A percentile compares a stretch with the other conserved stretches of the same genome.
Conservation (phyloP, 1,284 basidiomycete genomes). For the Tausonia pullulans region DNA sequence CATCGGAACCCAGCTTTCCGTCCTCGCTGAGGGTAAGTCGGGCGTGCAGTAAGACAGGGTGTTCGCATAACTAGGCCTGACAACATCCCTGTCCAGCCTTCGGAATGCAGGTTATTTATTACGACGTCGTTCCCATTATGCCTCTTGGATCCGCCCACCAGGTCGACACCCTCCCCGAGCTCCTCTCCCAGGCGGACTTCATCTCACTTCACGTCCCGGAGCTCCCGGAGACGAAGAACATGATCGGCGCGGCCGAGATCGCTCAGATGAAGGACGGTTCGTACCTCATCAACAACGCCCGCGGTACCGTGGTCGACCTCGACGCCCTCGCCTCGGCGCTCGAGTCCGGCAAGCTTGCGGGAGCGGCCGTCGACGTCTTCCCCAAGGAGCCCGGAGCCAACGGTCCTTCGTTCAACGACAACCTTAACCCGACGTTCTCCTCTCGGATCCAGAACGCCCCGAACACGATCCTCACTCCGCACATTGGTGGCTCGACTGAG, state of each 20-base stretch:
- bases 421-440: conserved; percentile 65
- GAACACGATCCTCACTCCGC: conserved; percentile 91
- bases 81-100: conserved; percentile 43
- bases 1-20: conserved; percentile 94
- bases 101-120: conserved; percentile 91
- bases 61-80: too few species aligned
- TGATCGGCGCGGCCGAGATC: conserved; percentile 73
- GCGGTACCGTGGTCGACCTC: conserved; percentile 90
- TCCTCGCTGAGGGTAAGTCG: conserved; percentile 63
- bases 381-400: conserved; percentile 86
- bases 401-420: conserved; percentile 70
- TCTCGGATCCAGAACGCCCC: conserved; percentile 58
- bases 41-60: neutral
- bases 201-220: conserved; percentile 96
- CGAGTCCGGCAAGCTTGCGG: conserved; percentile 75
- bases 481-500: conserved; percentile 97
- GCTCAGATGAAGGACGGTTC: conserved; percentile 88
- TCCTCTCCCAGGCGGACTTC: conserved; percentile 78
- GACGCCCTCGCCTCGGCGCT: conserved; percentile 75
- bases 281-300: conserved; percentile 96
- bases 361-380: conserved; percentile 91
- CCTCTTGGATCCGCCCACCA: conserved; percentile 89
- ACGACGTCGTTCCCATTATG: conserved; percentile 96
- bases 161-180: conserved; percentile 65
- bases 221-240: conserved; percentile 85